Evolutionary conservation across 768 basidiomycete genomes (phyloP), one percentile per base, ranked within the genome.

Genomic region (Leccinum longicurvipes): DNA sequence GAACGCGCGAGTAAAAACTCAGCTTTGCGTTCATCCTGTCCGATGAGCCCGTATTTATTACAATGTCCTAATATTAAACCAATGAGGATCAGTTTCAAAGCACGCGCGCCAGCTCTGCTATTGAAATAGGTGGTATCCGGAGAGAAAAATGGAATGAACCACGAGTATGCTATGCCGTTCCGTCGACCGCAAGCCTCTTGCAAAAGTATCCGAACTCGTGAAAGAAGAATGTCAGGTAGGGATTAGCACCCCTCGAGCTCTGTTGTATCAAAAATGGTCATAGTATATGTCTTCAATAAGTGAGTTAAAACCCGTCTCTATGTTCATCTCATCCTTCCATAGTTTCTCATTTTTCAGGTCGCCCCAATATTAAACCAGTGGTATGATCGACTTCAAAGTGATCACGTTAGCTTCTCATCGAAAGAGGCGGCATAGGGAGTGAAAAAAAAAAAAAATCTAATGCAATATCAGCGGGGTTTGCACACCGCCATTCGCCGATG

Each of bases 401-500:
- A 12, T 28, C 10, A 3, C 3, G 9, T 53, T 53, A 51, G 46
- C 19, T 42, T 36, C 24, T 28, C 12, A 19, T 47, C 6, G 4
- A 50, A 50, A 24, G 24, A 19, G 4, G 14, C 12, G 41, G 21
- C n/a, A 59, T 42, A 53, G 25, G 1, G 39, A 24, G 42, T 34
- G 36, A 47, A 48, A 9, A 12, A 10, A 19, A 3, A 11, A 10
- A 19, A 64, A 59, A 70, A 47, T 68, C 68, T 28, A 62, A 53
- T 14, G 56, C 14, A 47, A 56, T 24, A 45, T 65, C 21, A 63
- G 57, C 15, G 59, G n/a, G 58, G 25, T 63, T 52, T 51, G 53
- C 41, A 25, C 59, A 59, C 31, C 60, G 14, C 25, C 54, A 62
- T 51, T 58, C 59, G 39, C 56, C 51, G 14, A 76, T 59, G 29